These are phyloP conservation scores for Gloeopeniophorella convolvens DNA, from an alignment of 768 basidiomycete species.

Conservation along the genomic window DNA sequence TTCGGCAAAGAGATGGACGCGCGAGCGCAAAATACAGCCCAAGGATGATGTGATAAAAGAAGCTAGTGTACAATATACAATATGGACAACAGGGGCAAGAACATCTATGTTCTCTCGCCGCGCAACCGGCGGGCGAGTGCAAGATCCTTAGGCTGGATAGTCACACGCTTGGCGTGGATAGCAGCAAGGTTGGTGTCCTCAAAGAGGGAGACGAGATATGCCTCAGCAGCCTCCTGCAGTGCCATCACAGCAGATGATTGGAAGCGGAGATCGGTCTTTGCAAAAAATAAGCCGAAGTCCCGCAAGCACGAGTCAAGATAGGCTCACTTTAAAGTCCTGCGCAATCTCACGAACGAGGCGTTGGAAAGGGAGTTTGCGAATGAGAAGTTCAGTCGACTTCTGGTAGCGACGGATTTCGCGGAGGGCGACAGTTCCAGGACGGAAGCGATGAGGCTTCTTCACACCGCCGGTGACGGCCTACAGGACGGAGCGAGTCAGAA, in stretches of 20 bases:
- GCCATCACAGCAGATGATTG: constrained; percentile 92
- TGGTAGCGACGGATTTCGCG: constrained; percentile 91
- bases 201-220: constrained; percentile 75
- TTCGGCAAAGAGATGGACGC: too few relatives aligned
- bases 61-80: constrained; percentile 1
- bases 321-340: constrained; percentile 79
- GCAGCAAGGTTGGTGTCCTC: constrained; percentile 84
- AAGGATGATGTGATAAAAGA: neutral
- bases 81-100: neutral
- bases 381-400: constrained; percentile 88
- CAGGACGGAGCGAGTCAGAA: constrained; percentile 34
- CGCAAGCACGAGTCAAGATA: neutral
- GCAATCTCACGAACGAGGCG: constrained; percentile 93
- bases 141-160: constrained; percentile 86
- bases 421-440: constrained; percentile 86
- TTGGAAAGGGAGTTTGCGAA: constrained; percentile 92
- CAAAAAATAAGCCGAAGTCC: neutral
- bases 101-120: constrained; percentile 71
- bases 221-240: constrained; percentile 86
- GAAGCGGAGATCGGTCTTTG: constrained; percentile 83
- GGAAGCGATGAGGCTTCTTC: constrained; percentile 93
- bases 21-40: too few relatives aligned
- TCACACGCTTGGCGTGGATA: constrained; percentile 82
- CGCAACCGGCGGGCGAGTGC: constrained; percentile 82
- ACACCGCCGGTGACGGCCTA: constrained; percentile 80